Conservation (phyloP, 495 filamentous ascomycete genomes). For the Aspergillus sparsus region DNA sequence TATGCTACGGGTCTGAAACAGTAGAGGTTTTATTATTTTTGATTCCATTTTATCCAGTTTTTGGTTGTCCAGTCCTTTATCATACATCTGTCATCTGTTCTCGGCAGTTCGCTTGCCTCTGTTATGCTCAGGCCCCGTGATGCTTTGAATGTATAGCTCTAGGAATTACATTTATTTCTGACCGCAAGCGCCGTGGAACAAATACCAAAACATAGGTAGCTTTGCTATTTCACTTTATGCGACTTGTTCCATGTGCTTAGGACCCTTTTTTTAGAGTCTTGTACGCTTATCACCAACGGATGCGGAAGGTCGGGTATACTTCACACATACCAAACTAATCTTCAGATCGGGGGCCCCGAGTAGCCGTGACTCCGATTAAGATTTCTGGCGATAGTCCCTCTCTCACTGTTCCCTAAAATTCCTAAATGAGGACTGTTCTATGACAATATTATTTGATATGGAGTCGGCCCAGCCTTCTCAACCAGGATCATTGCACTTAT, state of each 20-base stretch:
- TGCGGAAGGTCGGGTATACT: constrained; percentile 17
- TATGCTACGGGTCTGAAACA: no score
- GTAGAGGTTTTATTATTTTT: no score
- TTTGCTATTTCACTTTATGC: no score
- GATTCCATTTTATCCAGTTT: no score
- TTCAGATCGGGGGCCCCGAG: not conserved
- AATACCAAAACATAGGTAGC: no score
- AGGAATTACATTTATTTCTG: not conserved
- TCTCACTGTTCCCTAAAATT: not conserved
- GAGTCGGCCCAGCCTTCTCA: constrained; percentile 23
- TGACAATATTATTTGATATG: constrained; percentile 19
- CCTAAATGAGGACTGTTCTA: constrained; percentile 16
- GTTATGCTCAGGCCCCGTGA: not conserved
- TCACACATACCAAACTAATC: constrained; percentile 8
- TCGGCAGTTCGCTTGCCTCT: no score
- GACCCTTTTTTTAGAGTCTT: constrained; percentile 2
- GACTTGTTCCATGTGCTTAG: not conserved
- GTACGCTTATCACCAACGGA: constrained; percentile 14
- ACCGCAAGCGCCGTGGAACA: not conserved
- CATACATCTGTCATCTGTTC: no score
- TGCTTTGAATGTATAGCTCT: not conserved
- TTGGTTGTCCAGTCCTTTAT: no score
- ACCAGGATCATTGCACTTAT: constrained; percentile 18
- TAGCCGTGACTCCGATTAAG: not conserved
- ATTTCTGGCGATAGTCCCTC: not conserved